Conservation (phyloP, 352 stramenopile species). For the Phytophthora hybrid region DNA sequence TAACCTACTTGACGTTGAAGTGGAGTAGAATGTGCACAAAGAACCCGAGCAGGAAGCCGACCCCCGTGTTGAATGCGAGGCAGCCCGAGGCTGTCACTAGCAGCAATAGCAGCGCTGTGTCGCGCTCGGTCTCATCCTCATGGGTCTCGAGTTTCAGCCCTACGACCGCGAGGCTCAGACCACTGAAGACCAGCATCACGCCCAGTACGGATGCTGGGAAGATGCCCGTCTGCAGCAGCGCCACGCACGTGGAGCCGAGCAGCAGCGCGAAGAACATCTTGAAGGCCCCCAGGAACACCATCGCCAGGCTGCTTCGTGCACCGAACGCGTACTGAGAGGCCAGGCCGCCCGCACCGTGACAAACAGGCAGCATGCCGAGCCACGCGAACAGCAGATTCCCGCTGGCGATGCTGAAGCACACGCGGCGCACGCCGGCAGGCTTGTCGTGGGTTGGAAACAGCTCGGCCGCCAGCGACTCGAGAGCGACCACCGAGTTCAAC, state of each 20-base stretch:
- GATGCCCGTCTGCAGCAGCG: conserved; percentile 62
- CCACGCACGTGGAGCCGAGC: conserved; percentile 81
- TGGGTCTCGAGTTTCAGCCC: conserved; percentile 41
- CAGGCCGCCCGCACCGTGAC: conserved; percentile 93
- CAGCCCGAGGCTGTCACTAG: conserved; percentile 51
- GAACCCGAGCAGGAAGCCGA: conserved; percentile 61
- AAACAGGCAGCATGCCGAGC: conserved; percentile 93
- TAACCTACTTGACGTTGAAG: conserved; percentile 35
- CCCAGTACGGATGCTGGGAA: conserved; percentile 67
- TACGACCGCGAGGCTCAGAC: conserved; percentile 56
- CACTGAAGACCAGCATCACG: conserved; percentile 69
- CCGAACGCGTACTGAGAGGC: conserved; percentile 94
- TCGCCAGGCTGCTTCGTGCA: conserved; percentile 89
- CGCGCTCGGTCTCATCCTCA: conserved; percentile 47
- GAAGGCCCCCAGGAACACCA: conserved; percentile 88
- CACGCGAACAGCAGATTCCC: conserved; percentile 90
- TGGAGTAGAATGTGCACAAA: conserved; percentile 36
- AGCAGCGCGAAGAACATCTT: conserved; percentile 94
- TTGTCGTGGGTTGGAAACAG: conserved; percentile 88
- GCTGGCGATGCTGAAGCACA: conserved; percentile 73
- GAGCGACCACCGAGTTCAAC: conserved; percentile 93
- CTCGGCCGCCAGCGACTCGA: conserved; percentile 89
- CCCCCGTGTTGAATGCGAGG: conserved; percentile 66
- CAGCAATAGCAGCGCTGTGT: conserved; percentile 48
- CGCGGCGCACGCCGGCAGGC: conserved; percentile 64